These are phyloP conservation scores for Leishmania tropica DNA, from an alignment of 208 protist genomes.

Conservation along the genomic window DNA sequence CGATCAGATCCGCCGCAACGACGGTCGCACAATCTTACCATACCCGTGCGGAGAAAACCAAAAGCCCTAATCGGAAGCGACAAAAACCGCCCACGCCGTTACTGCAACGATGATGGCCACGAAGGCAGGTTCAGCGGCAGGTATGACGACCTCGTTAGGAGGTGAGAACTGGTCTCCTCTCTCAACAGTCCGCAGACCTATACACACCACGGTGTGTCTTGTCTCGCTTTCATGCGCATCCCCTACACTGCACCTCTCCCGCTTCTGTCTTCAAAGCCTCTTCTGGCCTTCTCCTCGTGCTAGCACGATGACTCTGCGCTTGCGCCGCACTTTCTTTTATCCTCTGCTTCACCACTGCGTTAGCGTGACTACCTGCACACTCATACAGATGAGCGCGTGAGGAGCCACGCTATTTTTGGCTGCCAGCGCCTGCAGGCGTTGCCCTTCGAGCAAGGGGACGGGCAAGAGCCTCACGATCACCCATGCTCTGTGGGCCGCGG, in stretches of 20 bases:
- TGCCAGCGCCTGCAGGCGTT: conserved; percentile 21
- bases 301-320: neutral
- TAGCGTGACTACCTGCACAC: neutral
- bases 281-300: neutral
- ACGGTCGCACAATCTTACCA: neutral
- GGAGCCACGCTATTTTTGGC: conserved; percentile 18
- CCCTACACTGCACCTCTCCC: neutral
- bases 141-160: neutral
- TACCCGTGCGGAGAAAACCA: neutral
- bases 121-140: neutral
- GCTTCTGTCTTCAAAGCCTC: no score
- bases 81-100: neutral
- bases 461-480: neutral
- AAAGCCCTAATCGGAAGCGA: neutral
- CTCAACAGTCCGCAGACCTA: neutral
- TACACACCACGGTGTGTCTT: neutral
- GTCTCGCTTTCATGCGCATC: neutral
- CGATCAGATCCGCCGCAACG: neutral
- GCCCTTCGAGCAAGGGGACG: conserved; percentile 1
- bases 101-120: neutral
- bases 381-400: conserved; percentile 4
- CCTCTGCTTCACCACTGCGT: neutral
- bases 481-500: conserved; percentile 14
- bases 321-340: neutral
- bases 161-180: neutral